Base-by-base conservation (phyloP, 2,329 filamentous ascomycete genomes). In the Tympanopsis confertula region DNA sequence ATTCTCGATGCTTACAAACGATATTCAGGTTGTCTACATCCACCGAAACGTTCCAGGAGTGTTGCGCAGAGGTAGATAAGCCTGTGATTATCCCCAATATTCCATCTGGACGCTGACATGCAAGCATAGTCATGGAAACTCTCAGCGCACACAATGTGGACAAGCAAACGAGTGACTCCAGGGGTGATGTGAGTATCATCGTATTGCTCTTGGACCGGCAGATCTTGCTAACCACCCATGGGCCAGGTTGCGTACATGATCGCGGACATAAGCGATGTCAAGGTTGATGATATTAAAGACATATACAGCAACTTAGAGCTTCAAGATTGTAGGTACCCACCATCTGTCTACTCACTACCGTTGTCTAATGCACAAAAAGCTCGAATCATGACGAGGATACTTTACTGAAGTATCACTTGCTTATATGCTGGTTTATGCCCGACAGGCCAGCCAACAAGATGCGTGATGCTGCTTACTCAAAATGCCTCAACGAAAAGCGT, bases 21-120 rank as follows among this genome's bases (percentile, higher is more conserved):
- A 14, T n/a, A 15, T 35, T 33, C 24, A 79, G 69, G 74, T 96
- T 45, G 88, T 96, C 52, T 98, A 89, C 62, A 93, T 98, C 49
- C 91, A 98, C 65, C 82, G 82, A 61, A 98, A 98, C 63, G 78
- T 96, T 17, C 91, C 91, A 35, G 91, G 91, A 69, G 91, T 98
- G 44, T 69, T 98, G 58, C 77, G 88, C 53, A 86, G 82, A 66
- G 78, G 78, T 82, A 62, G 48, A 54, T 28, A n/a, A 30, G 35
- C 12, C 7, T 37, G 32, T 38, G 13, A 7, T 18, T 3, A 19
- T 20, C 19, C 26, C 32, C 37, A 39, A 40, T 43, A 19, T 18
- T 14, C 22, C n/a, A 13, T 38, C n/a, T n/a, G 33, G 17, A 18
- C 40, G 20, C 39, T 35, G 32, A 12, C 24, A 26, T 4, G 7